Base-by-base conservation (phyloP, 2,329 filamentous ascomycete species). In the Pestalotiopsis sp. region DNA sequence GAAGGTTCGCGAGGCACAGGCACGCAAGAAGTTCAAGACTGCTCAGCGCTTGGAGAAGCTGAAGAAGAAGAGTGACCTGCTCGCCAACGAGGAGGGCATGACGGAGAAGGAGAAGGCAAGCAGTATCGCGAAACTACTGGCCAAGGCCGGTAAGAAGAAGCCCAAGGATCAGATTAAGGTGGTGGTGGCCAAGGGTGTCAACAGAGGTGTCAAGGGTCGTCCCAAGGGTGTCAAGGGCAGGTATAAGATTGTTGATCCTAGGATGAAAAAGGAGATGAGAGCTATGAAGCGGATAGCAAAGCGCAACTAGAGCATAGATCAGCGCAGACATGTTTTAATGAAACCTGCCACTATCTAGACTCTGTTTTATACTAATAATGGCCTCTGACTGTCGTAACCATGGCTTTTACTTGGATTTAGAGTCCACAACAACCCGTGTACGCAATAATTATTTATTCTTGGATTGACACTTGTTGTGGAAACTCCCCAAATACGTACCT, bases 1-100 rank as follows among this genome's bases (percentile, higher is more conserved):
- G 88, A 99, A 99, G 86, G 96, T 99, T 39, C 92, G 93, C 74
- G 96, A 99, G 82, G 96, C 96, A 27, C 95, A 97, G 82, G 95
- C 95, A 45, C 88, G 96, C 69, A 99, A 99, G 90, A 98, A 98
- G 85, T 92, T 97, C 81, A 97, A 97, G 87, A 91, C 95, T 9
- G 95, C 94, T 0, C 93, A 97, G 81, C 88, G 89, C 68, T 83
- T 99, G 38, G 96, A 99, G 87, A 98, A 97, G 84, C 84, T 99
- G 72, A 93, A 94, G 84, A 97, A 97, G 90, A 99, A 99, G 88
- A 93, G 91, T n/a, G 95, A 97, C 52, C 83, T 97, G 75, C 83
- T 99, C 64, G 92, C 91, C 23, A 93, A 94, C 69, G 95, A 97
- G 73, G 95, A 98, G 79, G 93, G 92, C 64, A 90, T 98, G 86